phyloP scores from a whole-genome alignment of 108 stramenopile genomes.

The Skeletonema grethae region DNA sequence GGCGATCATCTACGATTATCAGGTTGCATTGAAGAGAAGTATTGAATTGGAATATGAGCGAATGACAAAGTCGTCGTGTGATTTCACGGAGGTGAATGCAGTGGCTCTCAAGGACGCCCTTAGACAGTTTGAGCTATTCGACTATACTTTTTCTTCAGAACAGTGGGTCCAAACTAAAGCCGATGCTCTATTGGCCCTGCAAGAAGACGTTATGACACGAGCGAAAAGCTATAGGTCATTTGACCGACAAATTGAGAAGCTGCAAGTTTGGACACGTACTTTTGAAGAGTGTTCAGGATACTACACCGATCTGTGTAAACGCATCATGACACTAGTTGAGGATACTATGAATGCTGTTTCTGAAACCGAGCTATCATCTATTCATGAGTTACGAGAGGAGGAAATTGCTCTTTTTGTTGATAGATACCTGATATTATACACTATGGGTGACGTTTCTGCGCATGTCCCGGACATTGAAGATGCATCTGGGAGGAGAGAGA shows the following conservation, averaged over 20 bases:
- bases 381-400: constrained; percentile 13
- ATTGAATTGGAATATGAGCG: constrained; percentile 20
- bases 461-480: background rate
- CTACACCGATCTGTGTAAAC: constrained; percentile 5
- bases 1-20: constrained; percentile 33
- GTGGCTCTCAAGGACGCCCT: constrained; percentile 21
- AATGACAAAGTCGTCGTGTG: constrained; percentile 18
- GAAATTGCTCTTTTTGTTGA: constrained; percentile 12
- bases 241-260: constrained; percentile 13
- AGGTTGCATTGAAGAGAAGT: background rate
- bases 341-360: constrained; percentile 8
- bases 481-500: constrained; percentile 3
- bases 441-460: constrained; percentile 12
- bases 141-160: constrained; percentile 11
- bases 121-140: constrained; percentile 15
- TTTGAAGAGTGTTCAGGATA: constrained; percentile 26
- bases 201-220: constrained; percentile 34
- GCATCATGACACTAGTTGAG: constrained; percentile 1
- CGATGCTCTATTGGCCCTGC: constrained; percentile 4
- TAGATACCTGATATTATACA: constrained; percentile 9
- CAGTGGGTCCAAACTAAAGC: background rate
- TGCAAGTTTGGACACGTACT: constrained; percentile 17
- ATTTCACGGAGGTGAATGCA: constrained; percentile 30
- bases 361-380: constrained; percentile 9
- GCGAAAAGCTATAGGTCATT: constrained; percentile 2